These are phyloP conservation scores for Acer campestre DNA, from an alignment of 345 rosid species.

Conservation along the genomic window DNA sequence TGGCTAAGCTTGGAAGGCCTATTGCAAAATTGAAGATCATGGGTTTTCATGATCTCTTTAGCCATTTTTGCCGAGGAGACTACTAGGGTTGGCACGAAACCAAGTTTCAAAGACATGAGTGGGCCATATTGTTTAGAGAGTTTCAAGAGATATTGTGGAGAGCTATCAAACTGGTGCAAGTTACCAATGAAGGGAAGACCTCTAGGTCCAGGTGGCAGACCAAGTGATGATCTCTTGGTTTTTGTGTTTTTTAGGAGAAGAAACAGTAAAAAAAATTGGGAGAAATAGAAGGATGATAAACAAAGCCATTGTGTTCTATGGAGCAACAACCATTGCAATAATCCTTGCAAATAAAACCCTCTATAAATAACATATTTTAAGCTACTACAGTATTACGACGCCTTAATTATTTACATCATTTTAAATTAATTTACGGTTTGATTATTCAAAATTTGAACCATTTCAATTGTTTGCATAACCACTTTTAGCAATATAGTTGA, in stretches of 20 bases:
- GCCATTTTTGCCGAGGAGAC: slow-evolving; percentile 47
- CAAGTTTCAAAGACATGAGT: slow-evolving; percentile 46
- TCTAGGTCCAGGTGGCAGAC: slow-evolving; percentile 37
- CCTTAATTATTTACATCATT: no score
- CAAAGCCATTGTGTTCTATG: no score
- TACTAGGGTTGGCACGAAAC: slow-evolving; percentile 31
- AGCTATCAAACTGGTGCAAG: slow-evolving; percentile 27
- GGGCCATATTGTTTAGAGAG: slow-evolving; percentile 55
- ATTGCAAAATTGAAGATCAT: slow-evolving; percentile 44
- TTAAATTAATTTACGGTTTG: no score
- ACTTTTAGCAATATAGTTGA: no score
- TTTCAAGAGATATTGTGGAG: slow-evolving; percentile 28
- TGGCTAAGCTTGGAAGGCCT: slow-evolving; percentile 35
- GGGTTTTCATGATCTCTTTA: slow-evolving; percentile 30
- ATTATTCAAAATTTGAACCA: no score
- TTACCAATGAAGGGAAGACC: slow-evolving; percentile 42
- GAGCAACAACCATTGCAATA: no score
- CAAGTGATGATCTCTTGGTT: background rate
- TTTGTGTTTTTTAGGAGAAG: slow-evolving; percentile 4
- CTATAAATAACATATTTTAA: no score
- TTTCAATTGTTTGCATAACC: no score
- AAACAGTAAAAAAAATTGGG: slow-evolving; percentile 7
- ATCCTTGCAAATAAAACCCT: no score
- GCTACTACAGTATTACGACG: no score
- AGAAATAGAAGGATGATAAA: background rate